Evolutionary conservation across 768 basidiomycete species (phyloP), one percentile per base, ranked within the genome.

Genomic region (Wakefieldia striispora): DNA sequence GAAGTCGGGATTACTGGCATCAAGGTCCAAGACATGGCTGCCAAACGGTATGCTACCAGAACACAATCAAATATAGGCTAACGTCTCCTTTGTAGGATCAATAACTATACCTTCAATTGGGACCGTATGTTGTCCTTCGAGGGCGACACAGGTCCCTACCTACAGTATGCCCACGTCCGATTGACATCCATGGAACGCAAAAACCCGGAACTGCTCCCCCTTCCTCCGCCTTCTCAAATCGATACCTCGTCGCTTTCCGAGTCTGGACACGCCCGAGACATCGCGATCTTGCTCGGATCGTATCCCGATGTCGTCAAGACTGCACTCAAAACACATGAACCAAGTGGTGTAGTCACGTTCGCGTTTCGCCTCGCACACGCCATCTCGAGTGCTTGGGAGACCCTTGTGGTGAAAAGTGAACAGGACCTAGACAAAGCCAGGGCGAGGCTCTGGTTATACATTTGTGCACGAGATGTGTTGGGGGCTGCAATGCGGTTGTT

Each of bases 1-100:
- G 89, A 95, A 68, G 84, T 97, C 41, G 97, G 95, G 17, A 92
- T 97, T 60, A 88, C 92, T 0, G 93, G 92, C 3, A 87, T 99
- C 57, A 98, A 97, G 75, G 94, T 99, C 51, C 97, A 99, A 70
- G 94, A 97, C 65, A 94, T 95, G 92, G 80, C 88, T 37, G 92
- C 91, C 13, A 95, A 92, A 68, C 76, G 93, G 93, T 93, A 55
- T 39, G 81, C 47, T 11, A 34, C 39, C 46, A 47, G 21, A 52
- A 2, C 20, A 26, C 12, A 3, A n/a, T 20, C 14, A 3, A n/a
- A 20, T 1, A 1, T n/a, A 16, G 6, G 36, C 33, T 44, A n/a
- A 38, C 34, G 0, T 36, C 31, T 13, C 21, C 17, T 43, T 19
- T 5, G 6, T 56, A 95, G 94, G 53, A 88, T 97, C 65, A 95